Conservation (phyloP, 139 green algal genomes). For the Pleodorina starrii region DNA sequence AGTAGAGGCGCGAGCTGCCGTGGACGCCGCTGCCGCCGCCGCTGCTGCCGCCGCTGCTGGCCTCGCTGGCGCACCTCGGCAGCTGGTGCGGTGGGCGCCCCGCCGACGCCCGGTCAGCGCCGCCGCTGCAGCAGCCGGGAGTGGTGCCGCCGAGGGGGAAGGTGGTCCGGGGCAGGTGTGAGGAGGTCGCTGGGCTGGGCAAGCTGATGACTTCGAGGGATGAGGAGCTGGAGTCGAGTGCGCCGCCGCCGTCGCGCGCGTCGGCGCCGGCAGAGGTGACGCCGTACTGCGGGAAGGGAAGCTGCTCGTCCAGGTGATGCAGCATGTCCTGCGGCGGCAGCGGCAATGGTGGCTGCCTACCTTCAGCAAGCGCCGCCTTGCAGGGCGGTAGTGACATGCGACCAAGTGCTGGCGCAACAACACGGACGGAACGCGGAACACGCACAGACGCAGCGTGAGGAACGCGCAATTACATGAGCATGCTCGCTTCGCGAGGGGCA, state of each 20-base stretch:
- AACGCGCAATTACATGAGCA: too few species aligned
- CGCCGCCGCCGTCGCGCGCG: background rate
- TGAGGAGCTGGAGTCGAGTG: background rate
- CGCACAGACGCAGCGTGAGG: too few species aligned
- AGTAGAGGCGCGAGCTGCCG: constrained; percentile 58
- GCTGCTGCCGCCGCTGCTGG: background rate
- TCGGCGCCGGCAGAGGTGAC: background rate
- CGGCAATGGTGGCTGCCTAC: too few species aligned
- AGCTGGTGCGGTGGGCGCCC: background rate
- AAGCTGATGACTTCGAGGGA: background rate
- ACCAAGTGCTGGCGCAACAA: too few species aligned
- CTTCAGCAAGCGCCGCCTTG: too few species aligned
- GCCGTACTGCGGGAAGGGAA: background rate
- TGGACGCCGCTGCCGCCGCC: background rate
- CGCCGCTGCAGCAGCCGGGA: too few species aligned
- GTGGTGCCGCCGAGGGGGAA: background rate
- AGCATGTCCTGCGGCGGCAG: constrained; percentile 48
- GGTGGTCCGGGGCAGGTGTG: background rate
- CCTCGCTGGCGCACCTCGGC: background rate
- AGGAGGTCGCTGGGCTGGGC: background rate
- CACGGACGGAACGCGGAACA: too few species aligned
- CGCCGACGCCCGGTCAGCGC: background rate
- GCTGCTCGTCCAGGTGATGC: constrained; percentile 34
- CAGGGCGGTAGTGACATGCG: too few species aligned
- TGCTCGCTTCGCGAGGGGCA: too few species aligned